A percentile compares a stretch with the other conserved stretches of the same genome.
These are phyloP conservation scores for Fraxinus americana DNA, from an alignment of 257 asterid genomes.

Conservation along the genomic window DNA sequence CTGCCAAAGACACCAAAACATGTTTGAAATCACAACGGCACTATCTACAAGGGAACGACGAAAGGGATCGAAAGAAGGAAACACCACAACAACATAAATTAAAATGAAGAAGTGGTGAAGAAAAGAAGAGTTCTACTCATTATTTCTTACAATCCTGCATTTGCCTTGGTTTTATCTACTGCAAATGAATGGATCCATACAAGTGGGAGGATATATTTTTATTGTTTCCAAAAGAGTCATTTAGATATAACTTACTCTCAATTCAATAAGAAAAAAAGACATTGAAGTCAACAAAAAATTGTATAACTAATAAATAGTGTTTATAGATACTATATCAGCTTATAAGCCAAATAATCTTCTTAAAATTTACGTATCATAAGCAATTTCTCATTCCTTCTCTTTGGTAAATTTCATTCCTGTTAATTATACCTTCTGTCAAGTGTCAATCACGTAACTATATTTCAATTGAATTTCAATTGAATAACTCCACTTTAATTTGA, in stretches of 20 bases:
- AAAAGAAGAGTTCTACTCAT: not conserved
- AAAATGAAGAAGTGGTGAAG: not conserved
- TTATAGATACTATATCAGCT: too few species aligned
- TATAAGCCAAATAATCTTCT: too few species aligned
- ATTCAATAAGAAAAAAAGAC: not conserved
- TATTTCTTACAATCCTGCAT: not conserved
- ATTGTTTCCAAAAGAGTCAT: not conserved
- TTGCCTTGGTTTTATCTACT: not conserved
- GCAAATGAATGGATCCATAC: not conserved
- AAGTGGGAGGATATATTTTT: not conserved
- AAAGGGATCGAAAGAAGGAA: too few species aligned
- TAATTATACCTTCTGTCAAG: too few species aligned
- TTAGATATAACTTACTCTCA: not conserved
- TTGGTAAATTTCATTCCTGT: too few species aligned
- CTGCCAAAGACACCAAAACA: constrained; percentile 40
- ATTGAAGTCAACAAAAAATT: not conserved
- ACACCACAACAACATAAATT: not conserved
- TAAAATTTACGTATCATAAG: too few species aligned
- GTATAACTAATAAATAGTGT: too few species aligned
- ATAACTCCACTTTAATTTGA: too few species aligned
- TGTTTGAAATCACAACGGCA: not conserved
- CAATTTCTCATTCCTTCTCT: too few species aligned
- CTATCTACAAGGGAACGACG: too few species aligned
- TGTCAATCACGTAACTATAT: too few species aligned
- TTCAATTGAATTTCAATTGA: too few species aligned